A percentile compares a stretch with the other conserved stretches of the same genome.
phyloP scores from a whole-genome alignment of 768 basidiomycete genomes.

The Pholiota molesta region DNA sequence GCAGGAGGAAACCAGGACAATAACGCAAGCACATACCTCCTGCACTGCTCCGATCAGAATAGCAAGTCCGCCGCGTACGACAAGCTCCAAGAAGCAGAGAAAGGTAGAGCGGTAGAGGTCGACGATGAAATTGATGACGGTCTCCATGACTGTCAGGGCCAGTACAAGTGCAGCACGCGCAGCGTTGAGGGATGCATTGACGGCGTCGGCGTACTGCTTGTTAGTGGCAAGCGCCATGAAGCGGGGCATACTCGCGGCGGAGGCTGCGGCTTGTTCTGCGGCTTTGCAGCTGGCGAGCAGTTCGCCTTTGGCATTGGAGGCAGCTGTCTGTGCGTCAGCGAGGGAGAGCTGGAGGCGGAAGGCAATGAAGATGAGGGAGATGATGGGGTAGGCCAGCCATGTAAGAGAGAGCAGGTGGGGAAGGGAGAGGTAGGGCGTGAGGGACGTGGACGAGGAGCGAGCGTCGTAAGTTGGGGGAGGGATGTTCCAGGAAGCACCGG shows the following conservation, averaged over 20 bases:
- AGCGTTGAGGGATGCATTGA: conserved; percentile 78
- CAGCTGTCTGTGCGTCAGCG: conserved; percentile 64
- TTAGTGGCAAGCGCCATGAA: conserved; percentile 87
- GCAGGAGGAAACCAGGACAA: neutral
- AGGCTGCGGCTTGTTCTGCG: conserved; percentile 80
- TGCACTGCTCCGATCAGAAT: conserved; percentile 83
- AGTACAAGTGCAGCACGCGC: conserved; percentile 75
- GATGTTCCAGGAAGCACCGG: conserved; percentile 36
- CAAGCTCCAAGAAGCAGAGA: conserved; percentile 91
- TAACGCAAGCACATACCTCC: conserved; percentile 51
- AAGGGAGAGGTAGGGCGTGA: conserved; percentile 84
- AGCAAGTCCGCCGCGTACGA: conserved; percentile 78
- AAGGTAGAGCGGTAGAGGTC: conserved; percentile 92
- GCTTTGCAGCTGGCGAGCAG: conserved; percentile 86
- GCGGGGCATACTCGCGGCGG: conserved; percentile 86
- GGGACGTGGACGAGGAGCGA: conserved; percentile 41
- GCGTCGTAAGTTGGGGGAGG: conserved; percentile 64
- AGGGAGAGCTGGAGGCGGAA: conserved; percentile 81
- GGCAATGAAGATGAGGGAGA: conserved; percentile 87
- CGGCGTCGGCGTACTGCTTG: conserved; percentile 72
- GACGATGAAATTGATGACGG: conserved; percentile 88
- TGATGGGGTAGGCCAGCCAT: conserved; percentile 90
- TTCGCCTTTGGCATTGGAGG: conserved; percentile 70
- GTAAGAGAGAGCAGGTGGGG: conserved; percentile 83
- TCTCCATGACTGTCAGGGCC: conserved; percentile 83